These are phyloP conservation scores for Hygrophorus pudorinus DNA, from an alignment of 768 basidiomycete genomes.

Conservation along the genomic window DNA sequence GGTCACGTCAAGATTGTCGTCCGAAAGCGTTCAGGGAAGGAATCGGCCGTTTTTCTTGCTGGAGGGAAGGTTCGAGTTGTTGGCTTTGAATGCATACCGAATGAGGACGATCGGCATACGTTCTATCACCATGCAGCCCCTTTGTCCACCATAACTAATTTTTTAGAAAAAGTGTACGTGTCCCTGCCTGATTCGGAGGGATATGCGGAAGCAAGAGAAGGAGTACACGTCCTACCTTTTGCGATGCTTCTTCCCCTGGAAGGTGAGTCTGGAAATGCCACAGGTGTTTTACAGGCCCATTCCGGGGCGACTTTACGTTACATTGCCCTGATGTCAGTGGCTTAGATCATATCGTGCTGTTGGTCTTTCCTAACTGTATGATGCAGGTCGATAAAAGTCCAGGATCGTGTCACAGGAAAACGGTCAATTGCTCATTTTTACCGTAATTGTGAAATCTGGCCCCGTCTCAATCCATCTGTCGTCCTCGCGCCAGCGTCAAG, in stretches of 20 bases:
- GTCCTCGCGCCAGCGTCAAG: slow-evolving; percentile 52
- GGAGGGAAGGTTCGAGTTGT: slow-evolving; percentile 73
- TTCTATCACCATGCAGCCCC: slow-evolving; percentile 71
- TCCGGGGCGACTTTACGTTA: slow-evolving; percentile 64
- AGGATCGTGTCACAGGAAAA: slow-evolving; percentile 46
- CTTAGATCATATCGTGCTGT: background rate
- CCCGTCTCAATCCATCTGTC: slow-evolving; percentile 51
- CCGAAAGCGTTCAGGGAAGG: slow-evolving; percentile 42
- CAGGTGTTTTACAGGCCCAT: slow-evolving; percentile 46
- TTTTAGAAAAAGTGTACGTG: slow-evolving; percentile 31
- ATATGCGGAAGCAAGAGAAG: slow-evolving; percentile 52
- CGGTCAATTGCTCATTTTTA: slow-evolving; percentile 87
- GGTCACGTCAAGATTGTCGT: slow-evolving; percentile 65
- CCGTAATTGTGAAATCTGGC: slow-evolving; percentile 72
- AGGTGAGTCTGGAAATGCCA: slow-evolving; percentile 37
- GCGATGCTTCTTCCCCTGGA: slow-evolving; percentile 54
- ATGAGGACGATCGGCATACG: slow-evolving; percentile 52
- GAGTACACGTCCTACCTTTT: slow-evolving; percentile 65
- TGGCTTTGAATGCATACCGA: slow-evolving; percentile 69
- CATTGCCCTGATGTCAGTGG: slow-evolving; percentile 67
- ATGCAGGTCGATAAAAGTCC: slow-evolving; percentile 65
- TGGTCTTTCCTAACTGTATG: background rate
- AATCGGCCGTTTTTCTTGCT: slow-evolving; percentile 51
- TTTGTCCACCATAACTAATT: slow-evolving; percentile 40
- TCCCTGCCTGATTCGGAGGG: slow-evolving; percentile 48